A percentile compares a stretch with the other conserved stretches of the same genome.
Evolutionary conservation across 2,329 filamentous ascomycete genomes (phyloP).

Genomic region (Phaeoacremonium minimum): DNA sequence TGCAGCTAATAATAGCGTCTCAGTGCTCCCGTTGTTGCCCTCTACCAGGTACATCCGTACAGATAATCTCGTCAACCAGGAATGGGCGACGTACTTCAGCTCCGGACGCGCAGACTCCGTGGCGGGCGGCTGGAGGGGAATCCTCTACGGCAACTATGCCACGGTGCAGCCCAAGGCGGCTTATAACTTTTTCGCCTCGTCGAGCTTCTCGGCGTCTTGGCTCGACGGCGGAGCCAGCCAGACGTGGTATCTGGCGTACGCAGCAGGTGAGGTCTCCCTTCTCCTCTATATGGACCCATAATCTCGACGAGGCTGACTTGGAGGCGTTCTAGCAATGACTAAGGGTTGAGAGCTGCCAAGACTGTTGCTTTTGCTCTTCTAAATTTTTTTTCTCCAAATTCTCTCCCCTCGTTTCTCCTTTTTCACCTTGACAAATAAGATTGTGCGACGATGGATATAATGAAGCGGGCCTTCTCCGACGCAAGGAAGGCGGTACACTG

Average conservation of each 20-base stretch:
- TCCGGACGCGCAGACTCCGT: slow-evolving; percentile 61
- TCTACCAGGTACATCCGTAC: slow-evolving; percentile 63
- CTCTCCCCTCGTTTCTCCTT: no score
- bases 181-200: slow-evolving; percentile 70
- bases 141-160: slow-evolving; percentile 79
- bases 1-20: no score
- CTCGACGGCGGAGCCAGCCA: slow-evolving; percentile 78
- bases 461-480: no score
- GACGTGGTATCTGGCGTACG: slow-evolving; percentile 81
- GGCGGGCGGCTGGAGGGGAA: slow-evolving; percentile 76
- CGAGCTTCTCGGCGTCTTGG: slow-evolving; percentile 62
- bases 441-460: no score
- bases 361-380: no score
- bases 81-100: slow-evolving; percentile 78
- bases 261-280: slow-evolving; percentile 56
- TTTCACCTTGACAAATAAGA: no score
- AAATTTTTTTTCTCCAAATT: no score
- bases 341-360: neutral
- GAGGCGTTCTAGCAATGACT: neutral
- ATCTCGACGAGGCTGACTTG: no score
- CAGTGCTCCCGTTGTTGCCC: slow-evolving; percentile 64
- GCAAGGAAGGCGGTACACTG: no score
- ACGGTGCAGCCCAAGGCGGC: slow-evolving; percentile 66
- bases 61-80: slow-evolving; percentile 68
- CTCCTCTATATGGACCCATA: neutral